Percentiles rank a stretch among this genome's conserved stretches.
Evolutionary conservation across 2,329 filamentous ascomycete genomes (phyloP).

Genomic region (Cordyceps cicadae): DNA sequence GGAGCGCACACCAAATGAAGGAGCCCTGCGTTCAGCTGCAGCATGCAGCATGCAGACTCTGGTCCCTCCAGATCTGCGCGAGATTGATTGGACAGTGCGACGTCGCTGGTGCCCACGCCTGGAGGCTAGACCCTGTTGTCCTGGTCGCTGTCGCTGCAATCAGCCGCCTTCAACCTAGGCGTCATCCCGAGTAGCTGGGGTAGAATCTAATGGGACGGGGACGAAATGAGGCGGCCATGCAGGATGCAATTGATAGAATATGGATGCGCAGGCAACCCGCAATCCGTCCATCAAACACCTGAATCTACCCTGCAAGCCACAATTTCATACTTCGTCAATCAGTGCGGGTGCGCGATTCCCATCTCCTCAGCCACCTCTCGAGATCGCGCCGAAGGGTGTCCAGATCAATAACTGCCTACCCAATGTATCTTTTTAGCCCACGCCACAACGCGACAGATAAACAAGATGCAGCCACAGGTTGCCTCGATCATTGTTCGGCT

Average conservation of each 20-base stretch:
- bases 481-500: too few relatives aligned
- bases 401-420: background rate
- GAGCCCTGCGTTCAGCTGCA: background rate
- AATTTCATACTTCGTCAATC: background rate
- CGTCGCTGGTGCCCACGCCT: background rate
- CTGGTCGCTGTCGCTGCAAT: background rate
- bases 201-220: background rate
- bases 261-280: background rate
- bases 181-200: constrained; percentile 6
- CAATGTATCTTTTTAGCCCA: background rate
- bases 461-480: background rate
- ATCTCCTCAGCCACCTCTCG: background rate
- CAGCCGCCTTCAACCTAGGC: background rate
- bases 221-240: background rate
- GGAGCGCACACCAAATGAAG: too few relatives aligned
- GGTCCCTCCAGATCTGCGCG: constrained; percentile 1
- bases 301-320: background rate
- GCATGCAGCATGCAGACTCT: background rate
- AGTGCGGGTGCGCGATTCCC: background rate
- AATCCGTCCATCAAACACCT: too few relatives aligned
- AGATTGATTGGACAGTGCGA: constrained; percentile 5
- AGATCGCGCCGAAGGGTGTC: background rate
- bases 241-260: background rate
- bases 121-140: background rate
- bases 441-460: constrained; percentile 3